Evolutionary conservation across 106 monocot genomes (phyloP), one percentile per base, ranked within the genome.

Genomic region (Allium cepa): DNA sequence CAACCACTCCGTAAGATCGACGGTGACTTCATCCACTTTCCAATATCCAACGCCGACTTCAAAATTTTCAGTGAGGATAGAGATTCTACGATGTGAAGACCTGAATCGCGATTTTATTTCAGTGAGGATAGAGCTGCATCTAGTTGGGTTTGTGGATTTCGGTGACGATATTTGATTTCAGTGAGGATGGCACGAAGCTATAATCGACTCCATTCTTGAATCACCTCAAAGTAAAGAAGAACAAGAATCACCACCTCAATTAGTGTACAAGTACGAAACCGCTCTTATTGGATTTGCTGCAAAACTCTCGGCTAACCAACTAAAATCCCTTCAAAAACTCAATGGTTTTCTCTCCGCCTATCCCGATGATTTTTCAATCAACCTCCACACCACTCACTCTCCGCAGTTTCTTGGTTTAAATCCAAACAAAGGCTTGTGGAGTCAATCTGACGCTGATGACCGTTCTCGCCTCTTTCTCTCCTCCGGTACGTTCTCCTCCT

Each of bases 181-280:
- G n/a, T n/a, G n/a, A 49, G 17, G 48, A 64, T 72, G 72, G 72
- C 64, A 73, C 10, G 72, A 76, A 60, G 15, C 65, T 58, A 48
- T 73, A 8, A 13, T 77, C 17, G 63, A 77, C 50, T 65, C 64
- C 46, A 9, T 64, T n/a, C 13, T 9, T 7, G 8, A 64, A 17
- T 74, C 59, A 13, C 74, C 36, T 36, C 13, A 7, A 15, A 55
- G 1, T 11, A 45, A 17, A 5, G 9, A 56, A 58, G 48, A 22
- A 59, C 57, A 12, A 13, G 7, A 16, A 8, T 26, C 50, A 14
- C 71, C 26, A 49, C 58, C 16, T 45, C 50, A 14, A 66, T 84
- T 94, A 47, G 52, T 91, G 77, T 91, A 94, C 82, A 83, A 57
- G 68, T 94, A 90, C 67, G 78, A 81, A 7, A 76, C 69, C 15